Evolutionary conservation across 805 yeast species (phyloP).

Genomic region (Lipomyces mesembrius): DNA sequence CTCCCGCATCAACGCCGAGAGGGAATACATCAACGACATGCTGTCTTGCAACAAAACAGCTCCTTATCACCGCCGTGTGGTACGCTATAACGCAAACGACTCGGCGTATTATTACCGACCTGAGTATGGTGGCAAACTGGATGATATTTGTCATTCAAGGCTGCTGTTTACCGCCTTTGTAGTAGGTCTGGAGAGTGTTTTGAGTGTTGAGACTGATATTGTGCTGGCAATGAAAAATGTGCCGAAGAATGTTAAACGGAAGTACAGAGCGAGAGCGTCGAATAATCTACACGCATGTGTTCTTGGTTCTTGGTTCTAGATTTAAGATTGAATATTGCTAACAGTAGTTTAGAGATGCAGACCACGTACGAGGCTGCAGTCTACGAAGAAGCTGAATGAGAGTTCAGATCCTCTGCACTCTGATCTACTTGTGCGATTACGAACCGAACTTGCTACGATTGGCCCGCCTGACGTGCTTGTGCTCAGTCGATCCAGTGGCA

Average conservation of each 20-base stretch:
- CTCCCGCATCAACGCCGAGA: neutral
- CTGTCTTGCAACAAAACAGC: neutral
- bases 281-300: neutral
- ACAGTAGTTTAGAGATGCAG: neutral
- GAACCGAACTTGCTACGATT: neutral
- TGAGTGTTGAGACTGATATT: conserved; percentile 11
- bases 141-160: conserved; percentile 2
- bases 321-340: neutral
- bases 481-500: neutral
- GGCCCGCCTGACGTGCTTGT: neutral
- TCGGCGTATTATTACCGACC: conserved; percentile 6
- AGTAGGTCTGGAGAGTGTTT: conserved; percentile 2
- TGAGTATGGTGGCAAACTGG: conserved; percentile 7
- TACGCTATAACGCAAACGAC: conserved; percentile 1
- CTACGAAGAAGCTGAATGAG: neutral
- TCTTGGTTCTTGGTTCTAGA: neutral
- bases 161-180: conserved; percentile 3
- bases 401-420: neutral
- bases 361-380: neutral
- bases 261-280: conserved; percentile 8
- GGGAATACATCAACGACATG: conserved; percentile 1
- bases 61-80: conserved; percentile 5
- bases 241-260: conserved; percentile 6
- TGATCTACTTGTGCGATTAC: neutral
- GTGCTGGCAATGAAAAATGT: conserved; percentile 3